Base-by-base conservation (phyloP, 2,329 filamentous ascomycete genomes). In the Orbilia blumenaviensis region DNA sequence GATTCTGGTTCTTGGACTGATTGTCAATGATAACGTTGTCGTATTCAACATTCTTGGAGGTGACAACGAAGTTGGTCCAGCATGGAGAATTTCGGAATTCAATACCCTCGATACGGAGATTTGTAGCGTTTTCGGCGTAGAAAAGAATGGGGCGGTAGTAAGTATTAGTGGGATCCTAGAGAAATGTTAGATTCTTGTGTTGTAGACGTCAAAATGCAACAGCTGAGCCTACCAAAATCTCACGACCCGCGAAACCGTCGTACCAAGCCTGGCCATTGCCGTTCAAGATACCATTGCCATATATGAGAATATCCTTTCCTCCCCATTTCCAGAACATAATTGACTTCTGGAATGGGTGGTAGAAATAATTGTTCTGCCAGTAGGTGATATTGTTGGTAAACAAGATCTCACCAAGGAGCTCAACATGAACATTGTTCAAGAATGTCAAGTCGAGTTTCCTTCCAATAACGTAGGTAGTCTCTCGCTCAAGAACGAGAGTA, bases 261-360 rank as follows among this genome's bases (percentile, higher is more conserved):
- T 85, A 87, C 85, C 85, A 86, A 41, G 81, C 82, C 61, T 84
- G 83, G 5, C 85, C 88, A 74, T 89, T 88, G 0, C 86, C 87
- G 68, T 89, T 87, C 46, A 89, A 83, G 12, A 86, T 82, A 46
- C 88, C 85, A 10, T 85, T 83, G 46, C 89, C 89, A 67, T 85
- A 87, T 78, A 90, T 88, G 77, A 85, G 87, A 80, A 90, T 87
- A 77, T 88, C 83, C 77, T 87, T 85, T 9, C 88, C 88, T 66
- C 88, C 88, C 88, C 88, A 90, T 60, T 88, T 86, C 86, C 87
- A 89, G 79, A 89, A 89, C 67, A 87, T 87, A 66, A 89, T 86
- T 2, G 85, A 88, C 77, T 85, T 85, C 69, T 86, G 85, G 80
- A 86, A 86, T 8, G 82, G 82, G 63, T 86, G 85, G 75, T 84